Percentiles rank a stretch among this genome's conserved stretches.
Conservation (phyloP, 106 monocot genomes). For the Chionographis japonica region DNA sequence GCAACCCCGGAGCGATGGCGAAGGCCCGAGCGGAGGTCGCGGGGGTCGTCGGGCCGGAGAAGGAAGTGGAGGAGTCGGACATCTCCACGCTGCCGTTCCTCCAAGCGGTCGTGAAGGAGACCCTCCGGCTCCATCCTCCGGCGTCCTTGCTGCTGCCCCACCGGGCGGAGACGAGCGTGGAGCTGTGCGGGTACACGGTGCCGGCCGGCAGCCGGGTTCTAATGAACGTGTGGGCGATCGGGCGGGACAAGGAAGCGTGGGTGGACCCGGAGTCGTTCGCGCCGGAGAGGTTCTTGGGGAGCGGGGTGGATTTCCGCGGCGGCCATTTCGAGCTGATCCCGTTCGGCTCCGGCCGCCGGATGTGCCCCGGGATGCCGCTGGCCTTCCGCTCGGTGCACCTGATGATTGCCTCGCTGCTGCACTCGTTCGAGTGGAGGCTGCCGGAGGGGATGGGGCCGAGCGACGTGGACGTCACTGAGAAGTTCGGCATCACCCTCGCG, state of each 20-base stretch:
- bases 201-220: constrained; percentile 15
- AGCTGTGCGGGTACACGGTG: constrained; percentile 8
- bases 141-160: constrained; percentile 20
- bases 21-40: constrained; percentile 15
- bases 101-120: constrained; percentile 31
- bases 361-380: constrained; percentile 16
- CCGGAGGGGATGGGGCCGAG: constrained; percentile 19
- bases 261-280: constrained; percentile 20
- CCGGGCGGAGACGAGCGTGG: constrained; percentile 2
- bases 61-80: constrained; percentile 12
- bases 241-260: constrained; percentile 21
- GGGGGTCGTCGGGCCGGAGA: neutral
- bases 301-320: constrained; percentile 12
- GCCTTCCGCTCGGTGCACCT: constrained; percentile 12
- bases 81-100: constrained; percentile 15
- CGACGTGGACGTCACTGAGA: neutral
- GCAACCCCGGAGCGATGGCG: constrained; percentile 9
- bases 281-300: constrained; percentile 32
- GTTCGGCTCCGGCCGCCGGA: constrained; percentile 21
- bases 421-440: constrained; percentile 16
- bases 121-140: constrained; percentile 20
- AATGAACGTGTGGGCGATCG: constrained; percentile 36
- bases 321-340: constrained; percentile 18
- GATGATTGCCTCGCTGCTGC: constrained; percentile 20
- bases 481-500: neutral